Percentiles rank a stretch among this genome's conserved stretches.
phyloP scores from a whole-genome alignment of 2,329 filamentous ascomycete species.

The Fusarium aywerte region DNA sequence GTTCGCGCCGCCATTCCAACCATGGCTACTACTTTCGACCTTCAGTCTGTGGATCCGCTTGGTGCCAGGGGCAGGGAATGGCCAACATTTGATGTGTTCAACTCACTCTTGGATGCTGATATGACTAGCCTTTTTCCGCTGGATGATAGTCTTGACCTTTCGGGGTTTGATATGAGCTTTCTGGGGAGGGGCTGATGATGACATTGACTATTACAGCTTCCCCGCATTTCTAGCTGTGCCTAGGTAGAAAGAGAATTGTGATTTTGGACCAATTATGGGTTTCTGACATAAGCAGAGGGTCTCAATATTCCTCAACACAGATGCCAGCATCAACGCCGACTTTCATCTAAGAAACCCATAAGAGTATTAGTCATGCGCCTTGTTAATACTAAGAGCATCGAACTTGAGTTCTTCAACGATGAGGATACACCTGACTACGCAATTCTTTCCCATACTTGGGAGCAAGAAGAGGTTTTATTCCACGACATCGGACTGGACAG shows the following conservation, averaged over 20 bases:
- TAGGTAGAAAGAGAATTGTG: too few species aligned
- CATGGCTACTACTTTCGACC: too few species aligned
- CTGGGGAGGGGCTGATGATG: background rate
- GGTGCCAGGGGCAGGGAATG: rapidly evolving
- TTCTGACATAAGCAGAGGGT: too few species aligned
- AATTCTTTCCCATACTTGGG: slow-evolving; percentile 18
- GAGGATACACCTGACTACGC: slow-evolving; percentile 8
- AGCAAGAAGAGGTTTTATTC: slow-evolving; percentile 14
- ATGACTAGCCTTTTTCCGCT: background rate
- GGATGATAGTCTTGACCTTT: background rate
- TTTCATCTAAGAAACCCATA: too few species aligned
- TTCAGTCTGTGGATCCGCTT: rapidly evolving
- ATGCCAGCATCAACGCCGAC: background rate
- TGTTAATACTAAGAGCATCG: slow-evolving; percentile 15
- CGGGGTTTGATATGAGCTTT: background rate
- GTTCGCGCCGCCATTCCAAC: background rate
- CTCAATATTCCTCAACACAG: background rate
- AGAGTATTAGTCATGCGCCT: slow-evolving; percentile 18
- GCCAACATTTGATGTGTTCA: slow-evolving; percentile 10
- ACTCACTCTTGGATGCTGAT: slow-evolving; percentile 16
- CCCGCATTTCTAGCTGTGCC: too few species aligned
- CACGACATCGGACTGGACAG: background rate
- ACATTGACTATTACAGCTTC: too few species aligned
- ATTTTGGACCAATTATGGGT: too few species aligned
- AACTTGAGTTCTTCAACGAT: background rate